Base-by-base conservation (phyloP, 345 rosid genomes). In the Eutrema heterophyllum region DNA sequence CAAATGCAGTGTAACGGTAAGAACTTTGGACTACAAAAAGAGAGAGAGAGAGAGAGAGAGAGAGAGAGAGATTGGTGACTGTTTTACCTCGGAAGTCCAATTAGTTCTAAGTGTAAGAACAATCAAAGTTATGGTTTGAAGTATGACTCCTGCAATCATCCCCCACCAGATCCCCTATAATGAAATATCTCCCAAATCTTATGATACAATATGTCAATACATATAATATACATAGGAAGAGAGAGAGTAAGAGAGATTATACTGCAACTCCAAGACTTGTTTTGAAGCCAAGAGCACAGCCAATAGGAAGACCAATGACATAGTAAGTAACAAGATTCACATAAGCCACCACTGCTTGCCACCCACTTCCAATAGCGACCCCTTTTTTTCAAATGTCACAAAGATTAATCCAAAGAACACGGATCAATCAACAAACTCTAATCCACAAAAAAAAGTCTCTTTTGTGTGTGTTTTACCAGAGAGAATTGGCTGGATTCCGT, bases 121-220 rank as follows among this genome's bases (percentile, higher is more conserved):
- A 50, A 89, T 83, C 32, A 90, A 78, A 57, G 93, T 81, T 27
- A 59, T 3, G 15, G 97, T 92, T 58, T 92, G 97, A 36, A 87
- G 84, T 45, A 84, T 39, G 44, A 88, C 91, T 64, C 98, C 97
- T 38, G 79, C 52, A 29, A 92, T 81, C 89, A 95, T 83, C n/a
- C 97, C 99, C 97, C 89, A 94, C 98, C 97, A 94, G 30, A 94
- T 88, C 9, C 98, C 98, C 97, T 93, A 79, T 68, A 66, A 26
- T 68, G 3, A 5, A 1, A 36, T 11, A 38, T 3, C 9, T 38
- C 60, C 15, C 16, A 51, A 3, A 11, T 41, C 35, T 62, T 61
- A 57, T 6, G 24, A 49, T 39, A 36, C 6, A 14, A 1, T 18
- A 18, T 18, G 21, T 21, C 36, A 57, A 16, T 0, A 35, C 4